Conservation (phyloP, 139 green algal species). For the Tetradesmus lagerheimii region DNA sequence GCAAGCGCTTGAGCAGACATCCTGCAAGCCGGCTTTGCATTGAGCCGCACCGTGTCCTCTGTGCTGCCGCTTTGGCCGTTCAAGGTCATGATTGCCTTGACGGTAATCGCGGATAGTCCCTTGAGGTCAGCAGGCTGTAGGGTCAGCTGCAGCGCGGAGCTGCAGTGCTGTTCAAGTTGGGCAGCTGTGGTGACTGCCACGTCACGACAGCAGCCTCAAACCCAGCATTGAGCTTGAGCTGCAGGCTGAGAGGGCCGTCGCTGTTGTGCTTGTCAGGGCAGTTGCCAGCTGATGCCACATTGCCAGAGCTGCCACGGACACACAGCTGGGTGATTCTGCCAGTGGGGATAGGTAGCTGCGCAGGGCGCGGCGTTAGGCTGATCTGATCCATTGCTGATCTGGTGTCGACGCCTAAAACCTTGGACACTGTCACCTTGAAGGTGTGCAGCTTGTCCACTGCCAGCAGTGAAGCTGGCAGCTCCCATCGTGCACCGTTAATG, state of each 20-base stretch:
- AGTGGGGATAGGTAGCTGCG: constrained; percentile 9
- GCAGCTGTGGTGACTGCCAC: neutral
- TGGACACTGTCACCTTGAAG: constrained; percentile 3
- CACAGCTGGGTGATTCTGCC: neutral
- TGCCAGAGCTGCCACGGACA: neutral
- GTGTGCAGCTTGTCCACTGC: constrained; percentile 6
- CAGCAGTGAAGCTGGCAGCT: neutral
- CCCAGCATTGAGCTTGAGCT: neutral
- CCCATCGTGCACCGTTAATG: neutral
- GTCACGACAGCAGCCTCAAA: neutral
- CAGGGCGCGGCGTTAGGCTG: neutral
- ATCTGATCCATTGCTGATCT: neutral
- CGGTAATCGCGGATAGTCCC: neutral
- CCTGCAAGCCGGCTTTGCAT: neutral
- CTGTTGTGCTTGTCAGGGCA: neutral
- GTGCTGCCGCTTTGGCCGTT: neutral
- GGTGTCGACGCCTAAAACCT: neutral
- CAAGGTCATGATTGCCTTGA: neutral
- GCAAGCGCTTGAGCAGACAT: neutral
- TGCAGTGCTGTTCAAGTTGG: neutral
- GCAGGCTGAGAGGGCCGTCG: constrained; percentile 3
- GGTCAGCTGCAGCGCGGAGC: neutral
- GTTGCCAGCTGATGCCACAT: neutral
- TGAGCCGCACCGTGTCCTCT: neutral
- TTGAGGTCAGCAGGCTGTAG: neutral